Evolutionary conservation across 202 grass and related monocot species (phyloP), one percentile per base, ranked within the genome.

Genomic region (Zizania palustris): DNA sequence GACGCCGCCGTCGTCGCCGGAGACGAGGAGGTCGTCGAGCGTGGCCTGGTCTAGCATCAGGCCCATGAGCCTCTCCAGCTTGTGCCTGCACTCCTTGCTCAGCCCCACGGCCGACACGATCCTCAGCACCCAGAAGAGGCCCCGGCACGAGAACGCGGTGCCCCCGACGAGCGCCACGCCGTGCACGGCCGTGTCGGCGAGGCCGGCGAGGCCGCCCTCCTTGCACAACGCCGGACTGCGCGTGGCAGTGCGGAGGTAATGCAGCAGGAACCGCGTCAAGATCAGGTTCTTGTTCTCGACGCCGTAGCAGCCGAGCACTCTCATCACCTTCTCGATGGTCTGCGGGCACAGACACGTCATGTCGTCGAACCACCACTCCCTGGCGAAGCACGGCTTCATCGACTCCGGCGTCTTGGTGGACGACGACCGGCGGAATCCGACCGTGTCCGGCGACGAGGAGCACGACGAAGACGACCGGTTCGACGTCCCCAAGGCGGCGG

Each of bases 361-460:
- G 80, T 98, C 89, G 36, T 98, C 95, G 37, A 84, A 95, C 95
- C 91, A 98, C 95, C 95, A 98, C 67, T 98, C 91, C 72, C 71
- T 55, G 43, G 63, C 75, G 28, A 56, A 78, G 64, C 82, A 87
- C 3, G 88, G 86, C 74, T 59, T 76, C 65, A 83, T 51, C 6
- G 88, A 88, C 10, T 90, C 90, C 1, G 88, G 60, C 37, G 85
- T 97, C 76, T 88, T 97, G 38, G 64, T 67, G 34, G 65, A 90
- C 21, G 87, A 93, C 56, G 79, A 85, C 18, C 76, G 79, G 43
- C 76, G 55, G 19, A 90, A 85, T 1, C 66, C 85, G 11, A 41
- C 33, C 40, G 78, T 88, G 36, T 93, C 88, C 7, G 89, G 85
- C 38, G 96, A 98, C 14, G 89, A 95, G 0, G 84, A 96, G 12